Base-by-base conservation (phyloP, 768 basidiomycete species). In the Calocybe gangraenosa region DNA sequence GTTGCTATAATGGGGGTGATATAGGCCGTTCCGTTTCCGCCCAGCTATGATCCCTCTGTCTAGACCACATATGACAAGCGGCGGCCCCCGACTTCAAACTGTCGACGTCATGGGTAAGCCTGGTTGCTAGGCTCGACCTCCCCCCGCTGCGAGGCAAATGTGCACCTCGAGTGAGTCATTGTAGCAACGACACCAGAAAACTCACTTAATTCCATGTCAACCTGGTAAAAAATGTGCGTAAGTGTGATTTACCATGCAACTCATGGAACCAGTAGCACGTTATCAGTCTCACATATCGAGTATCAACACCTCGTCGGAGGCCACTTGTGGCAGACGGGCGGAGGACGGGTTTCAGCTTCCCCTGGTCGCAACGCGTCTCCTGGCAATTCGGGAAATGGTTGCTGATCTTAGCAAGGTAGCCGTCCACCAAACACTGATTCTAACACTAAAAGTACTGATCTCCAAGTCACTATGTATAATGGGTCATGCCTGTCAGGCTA, bases 311-410 rank as follows among this genome's bases (percentile, higher is more conserved):
- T 14, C 25, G 20, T 8, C 23, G 25, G 25, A 28, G 25, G 25
- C 25, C 25, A 11, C 11, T 28, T 10, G 23, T 42, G 22, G 28
- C 37, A 35, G 14, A 7, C 11, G 13, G 25, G 25, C 25, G 25
- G 25, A 28, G 25, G 11, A 28, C 11, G 11, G 15, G 45, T 49
- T 49, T 49, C 48, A 49, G 19, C 34, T 5, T 28, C 22, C 35
- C 21, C 41, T 46, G 41, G 25, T 49, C 34, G 39, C 44, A 51
- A 51, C 37, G 21, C 22, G 41, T 45, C 44, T 48, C 46, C 37
- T 40, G 39, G 30, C 41, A 30, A 51, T 51, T n/a, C 32, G 30
- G 31, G 9, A 31, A 19, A 19, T 18, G 18, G n/a, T 15, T 20
- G 37, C 20, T 49, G 48, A 49, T 49, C 38, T 13, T 23, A 30